Percentiles rank a stretch among this genome's conserved stretches.
Conservation (phyloP, 371 early-diverging fungal species). For the Mortierella sp. region DNA sequence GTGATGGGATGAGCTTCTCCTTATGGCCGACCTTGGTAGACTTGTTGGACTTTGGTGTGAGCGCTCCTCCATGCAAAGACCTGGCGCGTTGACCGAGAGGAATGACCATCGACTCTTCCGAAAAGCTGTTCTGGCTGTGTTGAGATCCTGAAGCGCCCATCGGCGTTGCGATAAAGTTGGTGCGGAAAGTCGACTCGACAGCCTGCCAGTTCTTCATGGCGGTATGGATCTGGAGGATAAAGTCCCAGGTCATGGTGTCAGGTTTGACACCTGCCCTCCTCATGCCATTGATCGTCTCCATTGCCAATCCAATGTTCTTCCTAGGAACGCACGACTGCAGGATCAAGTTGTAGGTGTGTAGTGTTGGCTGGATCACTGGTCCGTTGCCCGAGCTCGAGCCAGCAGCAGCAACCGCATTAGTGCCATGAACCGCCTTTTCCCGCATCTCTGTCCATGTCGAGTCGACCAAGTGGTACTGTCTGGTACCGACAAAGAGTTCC, state of each 20-base stretch:
- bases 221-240: conserved; percentile 40
- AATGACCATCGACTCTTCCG: conserved; percentile 18
- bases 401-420: not conserved
- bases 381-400: not conserved
- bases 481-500: conserved; percentile 35
- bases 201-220: conserved; percentile 42
- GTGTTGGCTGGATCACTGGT: conserved; percentile 29
- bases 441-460: conserved; percentile 42
- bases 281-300: conserved; percentile 40
- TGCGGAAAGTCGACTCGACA: conserved; percentile 38
- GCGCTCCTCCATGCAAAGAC: conserved; percentile 38
- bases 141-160: not conserved
- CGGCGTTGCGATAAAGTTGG: conserved; percentile 29
- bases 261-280: conserved; percentile 44
- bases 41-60: conserved; percentile 6
- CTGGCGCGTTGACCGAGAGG: conserved; percentile 36
- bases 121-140: conserved; percentile 5
- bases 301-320: conserved; percentile 39
- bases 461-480: conserved; percentile 38
- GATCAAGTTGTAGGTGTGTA: conserved; percentile 44
- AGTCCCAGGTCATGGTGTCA: conserved; percentile 50
- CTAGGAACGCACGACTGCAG: conserved; percentile 45
- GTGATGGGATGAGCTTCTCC: conserved; percentile 32
- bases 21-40: not conserved
- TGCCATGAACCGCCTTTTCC: conserved; percentile 10